A percentile compares a stretch with the other conserved stretches of the same genome.
phyloP scores from a whole-genome alignment of 768 basidiomycete species.

The Cystobasidiopsis lactophilus region DNA sequence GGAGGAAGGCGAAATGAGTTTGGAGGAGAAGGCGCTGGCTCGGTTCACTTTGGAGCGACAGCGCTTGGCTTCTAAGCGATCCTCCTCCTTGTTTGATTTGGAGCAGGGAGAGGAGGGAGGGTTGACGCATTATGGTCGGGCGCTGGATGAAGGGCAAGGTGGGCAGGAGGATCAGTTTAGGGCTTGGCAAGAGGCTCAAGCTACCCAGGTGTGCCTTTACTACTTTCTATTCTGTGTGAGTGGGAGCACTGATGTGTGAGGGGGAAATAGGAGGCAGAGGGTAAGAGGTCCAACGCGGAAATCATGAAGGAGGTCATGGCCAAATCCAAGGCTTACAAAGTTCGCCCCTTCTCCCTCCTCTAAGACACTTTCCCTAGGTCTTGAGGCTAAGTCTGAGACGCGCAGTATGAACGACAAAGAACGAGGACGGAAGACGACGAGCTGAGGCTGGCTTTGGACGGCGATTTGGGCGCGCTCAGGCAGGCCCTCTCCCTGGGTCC shows the following conservation, averaged over 20 bases:
- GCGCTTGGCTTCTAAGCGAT: slow-evolving; percentile 21
- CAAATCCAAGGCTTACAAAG: slow-evolving; percentile 91
- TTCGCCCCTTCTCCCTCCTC: slow-evolving; percentile 22
- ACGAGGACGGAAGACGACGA: slow-evolving; percentile 67
- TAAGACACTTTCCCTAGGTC: no score
- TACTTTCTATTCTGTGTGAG: background rate
- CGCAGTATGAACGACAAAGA: slow-evolving; percentile 62
- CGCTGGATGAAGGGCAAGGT: slow-evolving; percentile 36
- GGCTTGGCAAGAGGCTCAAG: background rate
- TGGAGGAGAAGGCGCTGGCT: slow-evolving; percentile 91
- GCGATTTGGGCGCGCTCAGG: slow-evolving; percentile 60
- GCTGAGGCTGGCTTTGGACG: slow-evolving; percentile 66
- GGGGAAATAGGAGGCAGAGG: no score
- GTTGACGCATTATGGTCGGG: slow-evolving; percentile 76
- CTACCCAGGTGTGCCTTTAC: background rate
- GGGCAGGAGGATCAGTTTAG: background rate
- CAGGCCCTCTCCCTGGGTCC: slow-evolving; percentile 33
- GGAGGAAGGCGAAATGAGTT: slow-evolving; percentile 77
- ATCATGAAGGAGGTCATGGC: slow-evolving; percentile 96
- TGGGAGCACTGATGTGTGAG: no score
- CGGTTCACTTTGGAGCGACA: slow-evolving; percentile 83
- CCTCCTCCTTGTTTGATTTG: no score
- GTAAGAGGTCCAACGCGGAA: slow-evolving; percentile 80
- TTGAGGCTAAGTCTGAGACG: background rate
- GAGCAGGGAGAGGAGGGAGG: slow-evolving; percentile 53